These are phyloP conservation scores for Candida ulmi DNA, from an alignment of 805 yeast species.

Conservation along the genomic window DNA sequence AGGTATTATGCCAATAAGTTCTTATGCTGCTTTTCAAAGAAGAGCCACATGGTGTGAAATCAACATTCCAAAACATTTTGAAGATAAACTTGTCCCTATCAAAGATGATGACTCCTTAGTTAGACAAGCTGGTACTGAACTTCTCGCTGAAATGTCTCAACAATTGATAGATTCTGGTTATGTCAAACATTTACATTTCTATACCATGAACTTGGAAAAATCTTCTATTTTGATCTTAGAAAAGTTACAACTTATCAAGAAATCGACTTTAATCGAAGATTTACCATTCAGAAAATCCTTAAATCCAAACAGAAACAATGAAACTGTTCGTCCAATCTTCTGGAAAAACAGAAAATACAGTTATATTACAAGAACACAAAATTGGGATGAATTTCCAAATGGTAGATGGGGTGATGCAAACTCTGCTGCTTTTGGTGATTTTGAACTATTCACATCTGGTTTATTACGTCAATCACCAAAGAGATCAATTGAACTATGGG, in stretches of 20 bases:
- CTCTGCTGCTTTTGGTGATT: slow-evolving; percentile 94
- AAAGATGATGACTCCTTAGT: slow-evolving; percentile 89
- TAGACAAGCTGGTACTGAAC: slow-evolving; percentile 76
- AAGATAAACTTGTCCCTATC: slow-evolving; percentile 66
- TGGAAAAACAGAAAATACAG: slow-evolving; percentile 94
- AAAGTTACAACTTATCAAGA: slow-evolving; percentile 49
- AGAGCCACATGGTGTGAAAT: slow-evolving; percentile 94
- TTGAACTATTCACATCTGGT: slow-evolving; percentile 75
- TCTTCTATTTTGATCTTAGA: slow-evolving; percentile 86
- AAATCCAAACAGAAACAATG: slow-evolving; percentile 72
- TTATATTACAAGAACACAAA: slow-evolving; percentile 81
- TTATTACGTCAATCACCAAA: slow-evolving; percentile 78
- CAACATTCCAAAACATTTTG: slow-evolving; percentile 67
- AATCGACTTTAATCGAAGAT: slow-evolving; percentile 22
- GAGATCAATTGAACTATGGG: slow-evolving; percentile 85
- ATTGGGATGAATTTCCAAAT: slow-evolving; percentile 98
- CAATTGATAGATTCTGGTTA: slow-evolving; percentile 63
- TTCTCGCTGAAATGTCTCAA: slow-evolving; percentile 79
- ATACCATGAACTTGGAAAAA: slow-evolving; percentile 95
- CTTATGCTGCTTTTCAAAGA: slow-evolving; percentile 87
- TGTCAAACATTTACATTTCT: slow-evolving; percentile 86
- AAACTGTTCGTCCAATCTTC: slow-evolving; percentile 87
- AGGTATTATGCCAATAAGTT: slow-evolving; percentile 98
- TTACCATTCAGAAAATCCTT: slow-evolving; percentile 92
- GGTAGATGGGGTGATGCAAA: slow-evolving; percentile 99